A percentile compares a stretch with the other conserved stretches of the same genome.
phyloP scores from a whole-genome alignment of 2,329 filamentous ascomycete genomes.

The Pestalotiopsis sp. region DNA sequence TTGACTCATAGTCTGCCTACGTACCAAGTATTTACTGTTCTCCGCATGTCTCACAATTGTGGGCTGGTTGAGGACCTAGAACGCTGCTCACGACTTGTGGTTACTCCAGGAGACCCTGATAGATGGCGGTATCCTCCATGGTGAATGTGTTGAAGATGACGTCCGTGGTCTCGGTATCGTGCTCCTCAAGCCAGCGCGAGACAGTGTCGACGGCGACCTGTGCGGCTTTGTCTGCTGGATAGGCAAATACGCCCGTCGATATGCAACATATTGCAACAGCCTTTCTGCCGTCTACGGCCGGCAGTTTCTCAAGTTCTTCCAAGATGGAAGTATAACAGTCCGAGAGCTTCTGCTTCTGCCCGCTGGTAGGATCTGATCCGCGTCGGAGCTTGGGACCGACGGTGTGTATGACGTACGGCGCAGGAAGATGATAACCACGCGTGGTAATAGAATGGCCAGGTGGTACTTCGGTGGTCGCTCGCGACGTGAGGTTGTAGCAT shows the following conservation, averaged over 20 bases:
- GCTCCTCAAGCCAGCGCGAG: slow-evolving; percentile 27
- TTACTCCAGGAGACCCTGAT: background rate
- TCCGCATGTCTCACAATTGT: too few species aligned
- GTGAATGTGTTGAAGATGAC: slow-evolving; percentile 36
- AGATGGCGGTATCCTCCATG: slow-evolving; percentile 23
- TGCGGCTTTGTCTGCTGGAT: slow-evolving; percentile 31
- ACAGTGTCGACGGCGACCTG: slow-evolving; percentile 19
- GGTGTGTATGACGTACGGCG: slow-evolving; percentile 33
- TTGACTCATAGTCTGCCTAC: too few species aligned
- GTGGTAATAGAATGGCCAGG: slow-evolving; percentile 24
- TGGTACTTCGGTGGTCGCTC: slow-evolving; percentile 24
- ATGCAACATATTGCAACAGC: slow-evolving; percentile 35
- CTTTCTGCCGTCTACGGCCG: slow-evolving; percentile 26
- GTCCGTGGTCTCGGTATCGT: slow-evolving; percentile 29
- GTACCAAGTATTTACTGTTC: too few species aligned
- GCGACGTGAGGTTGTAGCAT: slow-evolving; percentile 28
- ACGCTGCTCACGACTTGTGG: too few species aligned
- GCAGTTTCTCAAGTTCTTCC: slow-evolving; percentile 26
- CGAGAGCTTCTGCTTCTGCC: slow-evolving; percentile 23
- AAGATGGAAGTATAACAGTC: slow-evolving; percentile 34
- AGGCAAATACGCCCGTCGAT: slow-evolving; percentile 38
- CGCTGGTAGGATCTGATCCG: slow-evolving; percentile 22
- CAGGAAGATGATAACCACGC: slow-evolving; percentile 29
- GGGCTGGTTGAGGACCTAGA: too few species aligned
- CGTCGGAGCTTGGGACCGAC: slow-evolving; percentile 34